These are phyloP conservation scores for Lupinus albus DNA, from an alignment of 306 rosid genomes.

Conservation along the genomic window DNA sequence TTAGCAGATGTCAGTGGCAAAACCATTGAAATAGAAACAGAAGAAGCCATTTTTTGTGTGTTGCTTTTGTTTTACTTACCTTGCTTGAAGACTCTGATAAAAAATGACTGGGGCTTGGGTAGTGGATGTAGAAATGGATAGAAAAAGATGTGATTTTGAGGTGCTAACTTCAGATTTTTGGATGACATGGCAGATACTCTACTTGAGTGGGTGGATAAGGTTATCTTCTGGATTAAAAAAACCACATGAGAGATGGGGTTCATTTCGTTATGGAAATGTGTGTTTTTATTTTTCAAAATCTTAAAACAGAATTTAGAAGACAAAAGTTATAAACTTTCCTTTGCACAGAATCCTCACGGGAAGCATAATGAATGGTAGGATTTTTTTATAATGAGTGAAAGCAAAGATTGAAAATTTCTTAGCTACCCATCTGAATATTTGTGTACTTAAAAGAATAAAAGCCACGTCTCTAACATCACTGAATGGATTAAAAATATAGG, in stretches of 20 bases:
- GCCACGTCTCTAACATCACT: no score
- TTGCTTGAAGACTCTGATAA: constrained; percentile 18
- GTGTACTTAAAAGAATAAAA: no score
- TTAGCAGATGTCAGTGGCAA: constrained; percentile 41
- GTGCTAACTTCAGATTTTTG: constrained; percentile 24
- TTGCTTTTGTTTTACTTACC: neutral
- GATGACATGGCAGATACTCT: constrained; percentile 25
- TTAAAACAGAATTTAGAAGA: no score
- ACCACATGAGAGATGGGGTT: neutral
- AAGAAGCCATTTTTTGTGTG: constrained; percentile 44
- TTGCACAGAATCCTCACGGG: no score
- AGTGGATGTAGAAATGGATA: constrained; percentile 17
- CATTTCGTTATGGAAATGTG: no score
- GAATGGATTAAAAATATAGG: no score
- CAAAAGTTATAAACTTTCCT: no score
- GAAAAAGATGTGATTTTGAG: neutral
- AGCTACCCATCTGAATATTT: no score
- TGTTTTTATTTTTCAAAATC: no score
- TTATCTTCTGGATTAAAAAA: neutral
- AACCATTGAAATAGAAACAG: constrained; percentile 33
- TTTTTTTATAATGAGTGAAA: no score
- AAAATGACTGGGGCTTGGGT: neutral
- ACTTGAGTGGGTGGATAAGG: constrained; percentile 34
- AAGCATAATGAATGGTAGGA: no score
- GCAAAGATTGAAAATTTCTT: no score